Evolutionary conservation across 805 yeast species (phyloP), one percentile per base, ranked within the genome.

Genomic region (Danielozyma ontarioensis): DNA sequence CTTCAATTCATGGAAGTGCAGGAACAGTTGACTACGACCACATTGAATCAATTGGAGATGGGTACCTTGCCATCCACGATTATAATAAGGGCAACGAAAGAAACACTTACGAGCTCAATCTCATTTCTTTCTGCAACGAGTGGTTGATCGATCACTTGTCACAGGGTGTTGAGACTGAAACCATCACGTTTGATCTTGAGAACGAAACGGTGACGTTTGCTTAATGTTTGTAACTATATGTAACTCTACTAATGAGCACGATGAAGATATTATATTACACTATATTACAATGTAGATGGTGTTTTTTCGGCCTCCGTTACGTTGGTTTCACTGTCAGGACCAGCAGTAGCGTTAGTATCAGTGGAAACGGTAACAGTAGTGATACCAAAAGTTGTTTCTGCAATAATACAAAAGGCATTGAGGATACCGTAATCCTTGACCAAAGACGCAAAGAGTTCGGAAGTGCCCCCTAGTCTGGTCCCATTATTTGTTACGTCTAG

Each of bases 81-180:
- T 65, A 45, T 39, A 55, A 64, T 37, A 39, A 42, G 17, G 46
- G 46, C 27, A 59, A 59, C 33, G 69, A 64, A 33, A 56, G 49
- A 25, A 49, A 47, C 22, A 41, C 45, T 14, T 64, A 45, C 28
- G 45, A 50, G 22, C 42, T 51, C 27, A 53, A 50, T 35, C 45
- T 62, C 37, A 40, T 49, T 5, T 47, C 52, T 10, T 47, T 43
- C 27, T 45, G 53, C 31, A 51, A 54, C 28, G 58, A 53, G 11
- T 52, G 57, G 55, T 39, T 49, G 13, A 17, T 53, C 3, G 33
- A 33, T 13, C 31, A 29, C 22, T 30, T 6, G 6, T 6, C 6
- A 6, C 8, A 19, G 22, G 22, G 10, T 19, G 22, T 19, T 6
- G 22, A 10, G 22, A 19, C 10, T 6, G 22, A 10, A 10, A 6